A percentile compares a stretch with the other conserved stretches of the same genome.
Evolutionary conservation across 768 basidiomycete species (phyloP).

Genomic region (Kwoniella mangroviensis): DNA sequence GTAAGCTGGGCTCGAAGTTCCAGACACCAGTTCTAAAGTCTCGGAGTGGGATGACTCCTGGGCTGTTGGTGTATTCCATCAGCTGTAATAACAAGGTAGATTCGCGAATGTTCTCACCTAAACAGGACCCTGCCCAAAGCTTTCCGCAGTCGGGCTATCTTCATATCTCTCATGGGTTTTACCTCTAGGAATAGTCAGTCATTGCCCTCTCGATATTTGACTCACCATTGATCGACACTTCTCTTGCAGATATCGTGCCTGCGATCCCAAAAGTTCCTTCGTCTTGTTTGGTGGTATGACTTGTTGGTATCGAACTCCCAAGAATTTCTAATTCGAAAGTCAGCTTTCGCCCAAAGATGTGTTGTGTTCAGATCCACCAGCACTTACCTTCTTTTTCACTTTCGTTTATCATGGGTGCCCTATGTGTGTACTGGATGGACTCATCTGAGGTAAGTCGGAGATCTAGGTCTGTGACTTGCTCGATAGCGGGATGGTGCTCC

Average conservation of each 20-base stretch:
- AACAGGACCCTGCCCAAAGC: slow-evolving; percentile 74
- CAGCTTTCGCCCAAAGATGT: neutral
- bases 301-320: neutral
- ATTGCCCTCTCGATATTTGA: neutral
- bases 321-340: neutral
- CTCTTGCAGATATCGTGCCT: slow-evolving; percentile 12
- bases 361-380: neutral
- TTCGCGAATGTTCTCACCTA: slow-evolving; percentile 63
- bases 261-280: neutral
- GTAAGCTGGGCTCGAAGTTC: slow-evolving; percentile 76
- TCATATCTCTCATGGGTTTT: slow-evolving; percentile 57
- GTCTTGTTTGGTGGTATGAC: neutral
- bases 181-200: slow-evolving; percentile 29
- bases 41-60: slow-evolving; percentile 84
- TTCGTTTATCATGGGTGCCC: neutral
- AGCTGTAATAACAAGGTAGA: slow-evolving; percentile 6
- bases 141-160: slow-evolving; percentile 69
- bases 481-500: neutral
- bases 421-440: too few species aligned
- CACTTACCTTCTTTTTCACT: slow-evolving; percentile 2
- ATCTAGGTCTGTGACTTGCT: neutral
- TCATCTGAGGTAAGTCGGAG: too few species aligned
- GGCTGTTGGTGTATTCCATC: slow-evolving; percentile 61
- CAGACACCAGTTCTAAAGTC: slow-evolving; percentile 84
- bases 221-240: slow-evolving; percentile 13